Base-by-base conservation (phyloP, 495 filamentous ascomycete species). In the Bacidia rubella region DNA sequence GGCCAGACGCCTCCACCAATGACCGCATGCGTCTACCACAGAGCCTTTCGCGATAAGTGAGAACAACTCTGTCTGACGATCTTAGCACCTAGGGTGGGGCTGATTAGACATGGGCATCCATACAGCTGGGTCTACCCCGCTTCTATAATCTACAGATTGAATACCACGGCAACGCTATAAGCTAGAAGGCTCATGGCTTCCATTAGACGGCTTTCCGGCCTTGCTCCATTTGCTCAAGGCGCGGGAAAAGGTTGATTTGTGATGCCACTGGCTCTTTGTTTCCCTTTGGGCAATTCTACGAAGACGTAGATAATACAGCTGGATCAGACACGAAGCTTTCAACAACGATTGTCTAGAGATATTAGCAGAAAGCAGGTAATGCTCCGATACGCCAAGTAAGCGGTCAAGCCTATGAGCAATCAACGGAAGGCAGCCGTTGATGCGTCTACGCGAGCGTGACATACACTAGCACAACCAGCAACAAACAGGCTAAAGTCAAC, bases 401-500 rank as follows among this genome's bases (percentile, higher is more conserved):
- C 47, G 25, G 47, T 21, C 47, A 32, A 50, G 47, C 47, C 47
- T 50, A 50, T 50, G 15, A 50, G 47, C 26, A 50, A 50, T 29
- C 23, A 38, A 50, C 25, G 26, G 26, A 9, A 50, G 23, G 10
- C 4, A 47, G 20, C 20, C 45, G 45, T 25, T 25, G 29, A 25
- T 50, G 25, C 32, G 22, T 35, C 19, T 50, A 50, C 25, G 47
- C 26, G 47, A n/a, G 32, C 15, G 38, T 50, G 47, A 50, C 47
- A 50, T 19, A 25, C 47, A 50, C 26, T 29, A 50, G 47, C 11
- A n/a, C 47, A 25, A 25, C n/a, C 26, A 25, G 47, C 32, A n/a
- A 50, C 47, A 50, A 24, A 17, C 38, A 26, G 32, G 25, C 23
- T 50, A 50, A 50, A 10, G 17, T 38, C 43, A 1, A 47, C n/a